Evolutionary conservation across 768 basidiomycete species (phyloP), one percentile per base, ranked within the genome.

Genomic region (Artomyces pyxidatus): DNA sequence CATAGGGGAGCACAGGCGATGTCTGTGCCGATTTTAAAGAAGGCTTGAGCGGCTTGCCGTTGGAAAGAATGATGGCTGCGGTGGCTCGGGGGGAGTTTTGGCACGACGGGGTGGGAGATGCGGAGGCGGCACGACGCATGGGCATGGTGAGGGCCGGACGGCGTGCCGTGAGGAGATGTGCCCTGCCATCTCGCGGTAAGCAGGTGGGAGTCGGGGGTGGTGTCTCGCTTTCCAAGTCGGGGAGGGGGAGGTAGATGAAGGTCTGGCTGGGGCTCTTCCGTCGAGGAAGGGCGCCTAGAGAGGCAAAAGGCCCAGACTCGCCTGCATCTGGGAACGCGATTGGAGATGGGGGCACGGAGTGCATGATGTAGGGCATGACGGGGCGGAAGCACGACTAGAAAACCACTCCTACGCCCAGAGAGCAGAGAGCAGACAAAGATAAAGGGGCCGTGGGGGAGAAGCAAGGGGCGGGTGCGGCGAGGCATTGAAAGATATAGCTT

Each of bases 1-100:
- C 55, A 29, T 48, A 45, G 51, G 55, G 55, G 46, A 78, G 74
- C 37, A 75, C 73, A 2, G 73, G 63, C 9, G 78, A 78, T 6
- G 70, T 68, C 14, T 4, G 32, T 26, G 75, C 76, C 0, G 71
- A 69, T 63, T 95, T 96, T 58, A 96, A 77, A 1, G 88, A 86
- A 0, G 86, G 75, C 60, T 90, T 90, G 66, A 96, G 82, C 3
- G 90, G 86, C 61, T 89, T 90, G 38, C 92, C 91, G 50, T 83
- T 90, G 17, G 78, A 70, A 26, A 83, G 75, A 21, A 81, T 63
- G 46, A 82, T 70, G 11, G 61, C 72, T 57, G 53, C 65, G 43
- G 49, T 73, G 56, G 53, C 68, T 47, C 53, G 17, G 51, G 47
- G 21, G 50, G 48, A 21, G 43, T 45, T 6, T 42, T 14, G 32